Base-by-base conservation (phyloP, 495 filamentous ascomycete genomes). In the Penicillium taxi region DNA sequence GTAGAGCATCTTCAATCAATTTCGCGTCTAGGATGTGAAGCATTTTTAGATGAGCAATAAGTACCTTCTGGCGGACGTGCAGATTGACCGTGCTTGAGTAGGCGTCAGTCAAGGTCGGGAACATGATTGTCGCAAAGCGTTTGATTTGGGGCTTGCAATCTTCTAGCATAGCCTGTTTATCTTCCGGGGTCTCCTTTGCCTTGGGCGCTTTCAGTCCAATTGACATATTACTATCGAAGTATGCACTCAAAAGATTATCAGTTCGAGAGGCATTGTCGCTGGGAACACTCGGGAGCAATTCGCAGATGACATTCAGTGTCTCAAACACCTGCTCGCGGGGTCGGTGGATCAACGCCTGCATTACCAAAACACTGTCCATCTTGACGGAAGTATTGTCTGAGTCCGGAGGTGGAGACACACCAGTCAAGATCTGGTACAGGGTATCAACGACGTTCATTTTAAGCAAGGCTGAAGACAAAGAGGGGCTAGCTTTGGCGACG, bases 371-470 rank as follows among this genome's bases (percentile, higher is more conserved):
- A 53, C 85, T 94, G 63, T 96, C 90, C 53, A 96, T 87, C 61
- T 91, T 94, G 26, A 76, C 64, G n/a, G 84, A 82, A 20, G 85
- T 72, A 54, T 90, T 82, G 12, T 93, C 85, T 4, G 72, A 73
- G 26, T 83, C 83, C 46, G 67, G 75, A 15, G 91, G 91, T 5
- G 91, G 85, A 0, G 91, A 99, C 1, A 99, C 84, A 22, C 93
- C 91, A 1, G 93, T 99, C 42, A 99, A 63, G 24, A 96, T 99
- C 58, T 99, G 91, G 58, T 95, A 96, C 8, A 99, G 73, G 1
- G 91, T 99, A 55, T 99, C 91, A 12, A 96, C 91, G 28, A 99
- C 83, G 51, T 94, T 86, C 82, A 96, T 86, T 63, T 88, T 93
- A 55, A 99, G 79, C 9, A 99, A 70, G 48, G 94, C 90, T 12